Evolutionary conservation across 2,329 filamentous ascomycete genomes (phyloP), one percentile per base, ranked within the genome.

Genomic region (Pyrenophora tritici-repentis): DNA sequence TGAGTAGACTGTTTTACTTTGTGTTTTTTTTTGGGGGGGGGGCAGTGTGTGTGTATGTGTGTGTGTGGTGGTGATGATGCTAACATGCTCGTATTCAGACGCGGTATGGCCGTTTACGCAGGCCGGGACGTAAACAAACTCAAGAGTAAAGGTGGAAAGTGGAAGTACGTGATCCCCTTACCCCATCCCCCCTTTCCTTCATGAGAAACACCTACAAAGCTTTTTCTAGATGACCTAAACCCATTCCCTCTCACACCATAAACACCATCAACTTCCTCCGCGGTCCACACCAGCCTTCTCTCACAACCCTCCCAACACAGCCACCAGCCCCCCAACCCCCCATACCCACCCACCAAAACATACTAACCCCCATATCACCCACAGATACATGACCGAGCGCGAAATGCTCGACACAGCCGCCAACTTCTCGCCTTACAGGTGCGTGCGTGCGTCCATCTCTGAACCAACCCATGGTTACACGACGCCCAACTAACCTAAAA

Each of bases 341-440:
- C n/a, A n/a, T n/a, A n/a, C n/a, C n/a, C n/a, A n/a, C n/a, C 18
- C 18, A 20, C 18, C 18, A 20, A 24, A 12, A 9, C 13, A 24
- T n/a, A 14, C 36, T 4, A n/a, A 34, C 24, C 48, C 6, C 33
- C 12, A 29, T 4, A 5, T n/a, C n/a, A n/a, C n/a, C n/a, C 41
- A 12, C 48, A 66, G 63, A 52, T 99, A 97, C 73, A 96, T 97
- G 91, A 83, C 82, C 31, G 94, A 97, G 76, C 83, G 86, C 70
- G 94, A 97, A 54, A 97, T 99, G 94, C 72, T 88, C 54, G 89
- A 91, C 59, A 81, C 90, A 58, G 86, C 90, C 10, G 88, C 87
- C 50, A 85, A 81, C 68, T 99, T 96, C 73, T 82, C 83, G 50
- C 94, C 93, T 3, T 97, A 96, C 75, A 80, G 85, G 83, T 85